Percentiles rank a stretch among this genome's conserved stretches.
These are phyloP conservation scores for Leptoxyphium fumago DNA, from an alignment of 2,329 filamentous ascomycete genomes.

Conservation along the genomic window DNA sequence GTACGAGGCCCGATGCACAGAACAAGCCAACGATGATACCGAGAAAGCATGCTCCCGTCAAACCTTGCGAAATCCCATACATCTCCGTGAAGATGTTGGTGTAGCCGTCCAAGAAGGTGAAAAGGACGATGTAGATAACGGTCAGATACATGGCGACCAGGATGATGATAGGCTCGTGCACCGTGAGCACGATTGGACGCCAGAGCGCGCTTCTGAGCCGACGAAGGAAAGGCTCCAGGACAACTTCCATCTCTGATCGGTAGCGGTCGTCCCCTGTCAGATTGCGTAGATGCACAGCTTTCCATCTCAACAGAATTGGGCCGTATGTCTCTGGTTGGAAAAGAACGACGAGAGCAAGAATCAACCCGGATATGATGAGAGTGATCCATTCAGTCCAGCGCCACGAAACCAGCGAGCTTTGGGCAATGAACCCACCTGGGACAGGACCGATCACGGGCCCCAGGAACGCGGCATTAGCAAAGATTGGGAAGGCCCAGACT, in stretches of 20 bases:
- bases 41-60: slow-evolving; percentile 34
- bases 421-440: slow-evolving; percentile 31
- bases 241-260: slow-evolving; percentile 31
- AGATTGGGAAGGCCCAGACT: slow-evolving; percentile 36
- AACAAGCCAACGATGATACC: slow-evolving; percentile 29
- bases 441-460: slow-evolving; percentile 30
- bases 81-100: slow-evolving; percentile 37
- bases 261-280: slow-evolving; percentile 30
- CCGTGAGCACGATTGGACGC: slow-evolving; percentile 29
- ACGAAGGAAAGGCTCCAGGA: slow-evolving; percentile 23
- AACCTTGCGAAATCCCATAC: slow-evolving; percentile 30
- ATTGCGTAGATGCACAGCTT: slow-evolving; percentile 18
- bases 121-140: slow-evolving; percentile 32
- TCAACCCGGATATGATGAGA: slow-evolving; percentile 17
- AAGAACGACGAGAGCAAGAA: slow-evolving; percentile 20
- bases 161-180: slow-evolving; percentile 33
- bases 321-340: slow-evolving; percentile 38
- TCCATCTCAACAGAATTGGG: slow-evolving; percentile 24
- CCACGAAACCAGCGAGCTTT: slow-evolving; percentile 26
- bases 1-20: slow-evolving; percentile 24
- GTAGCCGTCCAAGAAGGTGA: slow-evolving; percentile 36
- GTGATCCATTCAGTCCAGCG: slow-evolving; percentile 32
- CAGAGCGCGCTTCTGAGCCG: slow-evolving; percentile 24
- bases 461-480: slow-evolving; percentile 30
- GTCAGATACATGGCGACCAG: slow-evolving; percentile 32